phyloP scores from a whole-genome alignment of 352 stramenopile genomes.

The Thalassiosira mediterranea region DNA sequence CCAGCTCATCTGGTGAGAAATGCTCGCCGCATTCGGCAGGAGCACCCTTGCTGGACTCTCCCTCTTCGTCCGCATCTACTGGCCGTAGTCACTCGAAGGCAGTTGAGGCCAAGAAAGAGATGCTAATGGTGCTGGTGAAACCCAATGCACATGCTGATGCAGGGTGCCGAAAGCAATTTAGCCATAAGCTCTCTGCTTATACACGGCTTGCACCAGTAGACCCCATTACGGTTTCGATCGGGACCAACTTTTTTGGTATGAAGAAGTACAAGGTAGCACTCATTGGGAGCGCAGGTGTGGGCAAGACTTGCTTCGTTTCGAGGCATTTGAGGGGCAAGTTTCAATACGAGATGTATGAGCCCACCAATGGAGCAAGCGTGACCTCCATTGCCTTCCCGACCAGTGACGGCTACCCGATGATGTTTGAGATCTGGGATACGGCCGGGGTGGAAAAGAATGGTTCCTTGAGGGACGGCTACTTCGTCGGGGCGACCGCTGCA shows the following conservation, averaged over 20 bases:
- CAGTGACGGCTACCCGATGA: background rate
- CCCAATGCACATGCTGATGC: too few relatives aligned
- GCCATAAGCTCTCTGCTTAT: too few relatives aligned
- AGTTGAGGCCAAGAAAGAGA: too few relatives aligned
- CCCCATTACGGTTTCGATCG: too few relatives aligned
- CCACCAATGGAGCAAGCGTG: slow-evolving; percentile 9
- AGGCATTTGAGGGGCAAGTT: slow-evolving; percentile 4
- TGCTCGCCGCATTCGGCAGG: too few relatives aligned
- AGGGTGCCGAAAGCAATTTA: too few relatives aligned
- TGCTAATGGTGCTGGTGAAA: too few relatives aligned
- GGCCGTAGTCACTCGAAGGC: too few relatives aligned
- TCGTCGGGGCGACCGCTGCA: background rate
- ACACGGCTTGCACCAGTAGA: too few relatives aligned
- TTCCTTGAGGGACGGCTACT: slow-evolving; percentile 15
- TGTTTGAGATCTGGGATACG: slow-evolving; percentile 15
- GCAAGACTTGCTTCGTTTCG: slow-evolving; percentile 9
- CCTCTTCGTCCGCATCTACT: too few relatives aligned
- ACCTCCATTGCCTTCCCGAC: slow-evolving; percentile 8
- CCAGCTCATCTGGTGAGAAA: too few relatives aligned
- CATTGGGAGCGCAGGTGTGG: slow-evolving; percentile 8
- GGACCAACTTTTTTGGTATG: slow-evolving; percentile 6
- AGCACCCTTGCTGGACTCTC: too few relatives aligned
- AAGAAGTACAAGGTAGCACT: slow-evolving; percentile 18
- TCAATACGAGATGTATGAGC: background rate
- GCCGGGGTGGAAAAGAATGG: slow-evolving; percentile 7